Conservation (phyloP, 2,329 filamentous ascomycete species). For the Alternaria incomplexa region DNA sequence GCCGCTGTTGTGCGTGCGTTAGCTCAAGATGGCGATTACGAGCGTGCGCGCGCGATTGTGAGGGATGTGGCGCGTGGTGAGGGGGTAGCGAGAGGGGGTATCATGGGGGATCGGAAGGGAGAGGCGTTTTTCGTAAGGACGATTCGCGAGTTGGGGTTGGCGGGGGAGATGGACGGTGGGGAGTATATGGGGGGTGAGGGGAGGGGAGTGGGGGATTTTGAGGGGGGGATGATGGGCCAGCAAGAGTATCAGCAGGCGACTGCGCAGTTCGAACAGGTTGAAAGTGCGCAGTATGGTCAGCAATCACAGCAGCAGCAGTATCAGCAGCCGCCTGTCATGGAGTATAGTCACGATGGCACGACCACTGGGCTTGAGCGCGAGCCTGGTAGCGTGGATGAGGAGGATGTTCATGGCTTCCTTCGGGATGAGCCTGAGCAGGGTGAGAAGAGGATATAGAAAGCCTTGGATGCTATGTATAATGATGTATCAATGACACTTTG, state of each 20-base stretch:
- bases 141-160: constrained; percentile 17
- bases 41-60: constrained; percentile 44
- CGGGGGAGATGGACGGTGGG: constrained; percentile 18
- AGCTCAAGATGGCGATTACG: constrained; percentile 44
- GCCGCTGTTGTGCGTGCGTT: constrained; percentile 48
- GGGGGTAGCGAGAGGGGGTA: constrained; percentile 34
- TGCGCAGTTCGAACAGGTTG: neutral
- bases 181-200: neutral
- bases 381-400: neutral
- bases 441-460: neutral
- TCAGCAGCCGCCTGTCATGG: neutral
- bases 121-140: constrained; percentile 24
- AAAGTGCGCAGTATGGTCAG: neutral
- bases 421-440: constrained; percentile 11
- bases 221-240: neutral
- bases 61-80: constrained; percentile 44
- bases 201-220: neutral
- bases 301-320: neutral
- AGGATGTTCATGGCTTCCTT: constrained; percentile 24
- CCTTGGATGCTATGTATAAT: neutral
- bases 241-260: neutral
- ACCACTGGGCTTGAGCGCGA: neutral
- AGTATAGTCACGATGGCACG: neutral
- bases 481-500: neutral
- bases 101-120: constrained; percentile 18